Conservation (phyloP, 352 stramenopile genomes). For the Pythium phragmiticola region DNA sequence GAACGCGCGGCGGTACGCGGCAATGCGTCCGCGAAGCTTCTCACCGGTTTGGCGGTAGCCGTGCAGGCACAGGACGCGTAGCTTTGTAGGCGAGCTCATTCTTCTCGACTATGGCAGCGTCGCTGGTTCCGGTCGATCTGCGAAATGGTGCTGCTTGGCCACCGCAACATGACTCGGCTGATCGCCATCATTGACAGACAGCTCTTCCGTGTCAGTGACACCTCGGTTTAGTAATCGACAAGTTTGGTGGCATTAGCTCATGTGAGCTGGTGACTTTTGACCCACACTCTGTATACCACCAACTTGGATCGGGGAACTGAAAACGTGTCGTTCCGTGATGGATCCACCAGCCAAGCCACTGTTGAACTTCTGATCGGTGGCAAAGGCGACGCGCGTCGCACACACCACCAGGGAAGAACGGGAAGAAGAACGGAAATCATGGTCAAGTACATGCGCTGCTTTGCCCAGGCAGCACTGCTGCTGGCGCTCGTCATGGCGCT, state of each 20-base stretch:
- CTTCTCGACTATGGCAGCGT: background rate
- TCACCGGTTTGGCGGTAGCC: slow-evolving; percentile 77
- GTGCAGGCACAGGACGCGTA: slow-evolving; percentile 82
- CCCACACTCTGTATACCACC: slow-evolving; percentile 4
- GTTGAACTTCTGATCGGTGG: slow-evolving; percentile 25
- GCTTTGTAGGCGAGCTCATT: slow-evolving; percentile 44
- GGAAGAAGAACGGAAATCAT: slow-evolving; percentile 2
- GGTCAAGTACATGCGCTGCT: slow-evolving; percentile 23
- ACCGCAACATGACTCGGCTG: background rate
- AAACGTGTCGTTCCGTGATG: slow-evolving; percentile 20
- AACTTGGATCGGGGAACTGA: background rate
- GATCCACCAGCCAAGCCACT: background rate
- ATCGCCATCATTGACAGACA: slow-evolving; percentile 6
- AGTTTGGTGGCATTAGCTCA: background rate
- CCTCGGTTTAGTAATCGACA: background rate
- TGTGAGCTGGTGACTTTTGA: background rate
- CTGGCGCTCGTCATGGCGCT: slow-evolving; percentile 34
- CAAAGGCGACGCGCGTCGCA: slow-evolving; percentile 5
- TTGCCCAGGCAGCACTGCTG: slow-evolving; percentile 32
- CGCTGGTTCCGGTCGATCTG: slow-evolving; percentile 9
- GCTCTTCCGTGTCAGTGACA: slow-evolving; percentile 4
- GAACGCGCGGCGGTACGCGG: slow-evolving; percentile 65
- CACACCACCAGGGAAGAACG: background rate
- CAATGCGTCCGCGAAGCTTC: slow-evolving; percentile 74
- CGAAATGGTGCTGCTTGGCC: slow-evolving; percentile 22